Evolutionary conservation across 306 rosid species (phyloP).

Genomic region (Elaeagnus macrophylla): DNA sequence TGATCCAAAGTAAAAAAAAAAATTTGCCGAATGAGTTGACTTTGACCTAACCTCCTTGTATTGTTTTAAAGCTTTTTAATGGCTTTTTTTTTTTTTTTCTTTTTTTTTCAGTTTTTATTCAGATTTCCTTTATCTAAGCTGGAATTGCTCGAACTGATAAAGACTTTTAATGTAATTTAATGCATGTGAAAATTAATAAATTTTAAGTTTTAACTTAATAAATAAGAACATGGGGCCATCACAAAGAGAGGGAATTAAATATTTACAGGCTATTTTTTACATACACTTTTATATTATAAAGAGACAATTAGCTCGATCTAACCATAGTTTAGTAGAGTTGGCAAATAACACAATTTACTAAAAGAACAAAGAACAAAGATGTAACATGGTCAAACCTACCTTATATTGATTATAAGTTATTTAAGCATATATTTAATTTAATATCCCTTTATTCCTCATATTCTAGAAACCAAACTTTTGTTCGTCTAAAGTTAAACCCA

Average conservation of each 20-base stretch:
- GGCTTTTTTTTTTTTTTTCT: neutral
- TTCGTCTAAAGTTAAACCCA: no score
- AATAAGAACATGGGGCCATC: neutral
- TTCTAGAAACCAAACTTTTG: no score
- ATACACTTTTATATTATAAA: no score
- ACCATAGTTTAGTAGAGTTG: no score
- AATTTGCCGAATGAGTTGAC: no score
- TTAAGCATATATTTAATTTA: neutral
- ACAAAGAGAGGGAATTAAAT: no score
- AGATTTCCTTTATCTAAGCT: neutral
- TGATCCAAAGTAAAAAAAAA: no score
- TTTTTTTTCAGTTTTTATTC: no score
- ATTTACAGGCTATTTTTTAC: neutral
- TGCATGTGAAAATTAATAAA: slow-evolving; percentile 12
- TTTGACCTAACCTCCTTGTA: no score
- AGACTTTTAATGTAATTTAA: neutral
- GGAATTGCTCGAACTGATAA: neutral
- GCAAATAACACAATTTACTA: no score
- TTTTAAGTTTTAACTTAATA: neutral
- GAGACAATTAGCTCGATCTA: no score
- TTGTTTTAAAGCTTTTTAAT: neutral
- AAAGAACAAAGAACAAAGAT: no score
- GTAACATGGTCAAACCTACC: neutral
- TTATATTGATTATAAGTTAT: neutral
- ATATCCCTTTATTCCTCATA: neutral